These are phyloP conservation scores for Ilyonectria mors-panacis DNA, from an alignment of 2,329 filamentous ascomycete genomes.

Conservation along the genomic window DNA sequence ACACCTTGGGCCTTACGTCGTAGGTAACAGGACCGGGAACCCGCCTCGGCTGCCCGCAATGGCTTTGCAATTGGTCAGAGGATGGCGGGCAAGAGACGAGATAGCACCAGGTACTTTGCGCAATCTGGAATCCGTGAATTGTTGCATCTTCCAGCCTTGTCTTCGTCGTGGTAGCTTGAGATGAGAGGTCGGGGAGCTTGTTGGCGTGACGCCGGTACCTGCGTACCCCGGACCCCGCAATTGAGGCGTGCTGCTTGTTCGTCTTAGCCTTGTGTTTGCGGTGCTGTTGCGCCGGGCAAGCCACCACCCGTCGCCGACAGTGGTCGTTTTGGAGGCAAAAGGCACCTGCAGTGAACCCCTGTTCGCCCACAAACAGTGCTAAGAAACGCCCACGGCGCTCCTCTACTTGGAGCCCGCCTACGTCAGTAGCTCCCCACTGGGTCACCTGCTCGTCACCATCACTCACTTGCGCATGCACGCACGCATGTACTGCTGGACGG, in stretches of 20 bases:
- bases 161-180: background rate
- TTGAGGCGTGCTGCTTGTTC: conserved; percentile 9
- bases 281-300: conserved; percentile 3
- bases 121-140: background rate
- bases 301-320: background rate
- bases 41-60: background rate
- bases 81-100: background rate
- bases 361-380: background rate
- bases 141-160: background rate
- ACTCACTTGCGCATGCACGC: conserved; percentile 16
- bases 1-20: background rate
- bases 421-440: conserved; percentile 15
- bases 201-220: conserved; percentile 26
- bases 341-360: background rate
- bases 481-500: conserved; percentile 16
- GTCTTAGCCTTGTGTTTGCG: background rate
- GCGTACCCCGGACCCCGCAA: conserved; percentile 47
- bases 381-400: conserved; percentile 1
- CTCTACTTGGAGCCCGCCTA: conserved; percentile 14
- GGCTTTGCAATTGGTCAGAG: background rate
- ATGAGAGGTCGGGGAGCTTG: background rate
- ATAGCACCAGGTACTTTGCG: background rate
- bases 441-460: conserved; percentile 22
- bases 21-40: background rate
- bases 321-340: background rate